Evolutionary conservation across 2,329 filamentous ascomycete genomes (phyloP), one percentile per base, ranked within the genome.

Genomic region (Nemania serpens): DNA sequence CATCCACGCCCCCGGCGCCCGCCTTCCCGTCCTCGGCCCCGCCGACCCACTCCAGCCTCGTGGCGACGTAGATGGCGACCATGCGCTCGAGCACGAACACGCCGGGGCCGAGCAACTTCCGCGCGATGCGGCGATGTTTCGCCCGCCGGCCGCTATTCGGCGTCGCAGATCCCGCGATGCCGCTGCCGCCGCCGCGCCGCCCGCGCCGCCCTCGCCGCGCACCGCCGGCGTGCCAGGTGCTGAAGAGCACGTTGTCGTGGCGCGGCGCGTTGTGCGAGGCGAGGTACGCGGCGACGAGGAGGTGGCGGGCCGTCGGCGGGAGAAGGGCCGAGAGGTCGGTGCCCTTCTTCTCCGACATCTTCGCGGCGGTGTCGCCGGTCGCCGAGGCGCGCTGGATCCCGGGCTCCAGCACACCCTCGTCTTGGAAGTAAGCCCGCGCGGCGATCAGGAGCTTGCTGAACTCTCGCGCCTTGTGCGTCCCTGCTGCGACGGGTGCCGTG

Each of bases 371-470:
- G 25, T 29, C 25, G 25, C 25, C 25, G 25, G 25, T 29, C 25
- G 25, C 25, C 25, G 25, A 7, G 25, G 25, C 25, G 25, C 42
- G 55, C 48, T 87, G 73, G 63, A 92, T 85, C 55, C 82, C 83
- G 2, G 89, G 88, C 39, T 90, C 83, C 3, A 94, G 80, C 0
- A 88, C 78, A n/a, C 79, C 76, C 70, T 93, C 90, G 68, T 91
- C 85, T 69, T 92, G 89, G 72, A 94, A 91, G 36, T 91, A 81
- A 0, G 82, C 78, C 15, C 89, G 81, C 25, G 88, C 84, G 1
- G 87, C 84, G 50, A 94, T 88, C 58, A 98, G 83, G 7, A 99
- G 80, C 64, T 91, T 89, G 13, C 91, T 88, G 75, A 97, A 97
- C 70, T 97, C 92, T 68, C 89, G 88, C 10, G 90, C 86, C 1